Percentiles rank a stretch among this genome's conserved stretches.
Evolutionary conservation across 2,329 filamentous ascomycete genomes (phyloP).

Genomic region (Fusarium sp.): DNA sequence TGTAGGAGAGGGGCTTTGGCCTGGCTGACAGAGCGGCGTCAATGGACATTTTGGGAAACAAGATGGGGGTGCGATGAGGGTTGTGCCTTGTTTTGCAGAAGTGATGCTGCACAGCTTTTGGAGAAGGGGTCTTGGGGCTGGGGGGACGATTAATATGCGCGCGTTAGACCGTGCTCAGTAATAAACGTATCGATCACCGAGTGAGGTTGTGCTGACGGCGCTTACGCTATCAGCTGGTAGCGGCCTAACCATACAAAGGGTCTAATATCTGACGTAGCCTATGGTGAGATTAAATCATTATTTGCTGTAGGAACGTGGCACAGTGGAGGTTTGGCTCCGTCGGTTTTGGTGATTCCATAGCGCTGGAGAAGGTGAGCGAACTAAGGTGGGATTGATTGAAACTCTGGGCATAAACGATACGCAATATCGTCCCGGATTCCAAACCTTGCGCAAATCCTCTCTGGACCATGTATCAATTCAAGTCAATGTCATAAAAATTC

Average conservation of each 20-base stretch:
- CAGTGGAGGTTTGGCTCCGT: not conserved
- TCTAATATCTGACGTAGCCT: conserved; percentile 1
- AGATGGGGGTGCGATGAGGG: not conserved
- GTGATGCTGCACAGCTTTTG: not conserved
- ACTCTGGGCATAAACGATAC: not conserved
- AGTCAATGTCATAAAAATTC: not conserved
- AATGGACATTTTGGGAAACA: conserved; percentile 5
- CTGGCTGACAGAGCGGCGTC: not conserved
- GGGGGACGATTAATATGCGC: not conserved
- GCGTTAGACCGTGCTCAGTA: not conserved
- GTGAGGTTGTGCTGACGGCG: not conserved
- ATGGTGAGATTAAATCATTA: conserved; percentile 13
- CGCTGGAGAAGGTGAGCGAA: not conserved
- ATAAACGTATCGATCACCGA: not conserved
- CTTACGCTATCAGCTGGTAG: conserved; percentile 7
- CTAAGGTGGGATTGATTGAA: not conserved
- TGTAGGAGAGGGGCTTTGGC: conserved; percentile 17
- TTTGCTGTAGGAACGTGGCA: conserved; percentile 4
- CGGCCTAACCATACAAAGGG: not conserved
- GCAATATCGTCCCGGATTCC: not conserved
- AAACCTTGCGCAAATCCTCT: not conserved
- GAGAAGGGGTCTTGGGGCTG: not conserved
- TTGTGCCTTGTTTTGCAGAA: not conserved
- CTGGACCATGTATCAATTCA: not conserved
- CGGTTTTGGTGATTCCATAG: not conserved